Evolutionary conservation across 805 yeast species (phyloP).

Genomic region (Jamesozyma spencerorum): DNA sequence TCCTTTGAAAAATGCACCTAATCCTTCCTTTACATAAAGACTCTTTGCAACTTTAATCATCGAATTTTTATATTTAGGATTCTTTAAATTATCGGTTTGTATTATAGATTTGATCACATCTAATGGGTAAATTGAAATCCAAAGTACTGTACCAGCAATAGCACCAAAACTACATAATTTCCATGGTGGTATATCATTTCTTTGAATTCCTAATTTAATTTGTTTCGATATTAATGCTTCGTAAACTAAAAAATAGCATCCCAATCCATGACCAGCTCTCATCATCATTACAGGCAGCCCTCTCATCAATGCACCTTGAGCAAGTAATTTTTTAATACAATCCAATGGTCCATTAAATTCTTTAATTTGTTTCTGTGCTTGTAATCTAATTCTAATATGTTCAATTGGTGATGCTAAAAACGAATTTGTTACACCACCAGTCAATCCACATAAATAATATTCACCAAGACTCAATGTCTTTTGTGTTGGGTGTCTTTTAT

Average conservation of each 20-base stretch:
- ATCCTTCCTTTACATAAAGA: constrained; percentile 50
- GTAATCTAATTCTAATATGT: constrained; percentile 87
- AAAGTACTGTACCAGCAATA: constrained; percentile 77
- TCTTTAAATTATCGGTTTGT: constrained; percentile 60
- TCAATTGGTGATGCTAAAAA: constrained; percentile 89
- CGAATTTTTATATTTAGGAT: constrained; percentile 51
- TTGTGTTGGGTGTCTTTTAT: constrained; percentile 18
- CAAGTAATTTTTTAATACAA: constrained; percentile 41
- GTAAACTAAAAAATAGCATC: constrained; percentile 79
- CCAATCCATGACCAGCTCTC: constrained; percentile 84
- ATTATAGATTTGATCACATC: constrained; percentile 86
- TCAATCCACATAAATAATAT: constrained; percentile 74
- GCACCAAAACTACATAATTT: constrained; percentile 84
- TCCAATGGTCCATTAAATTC: constrained; percentile 48
- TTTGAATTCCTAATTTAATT: constrained; percentile 32
- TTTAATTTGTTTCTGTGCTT: constrained; percentile 49
- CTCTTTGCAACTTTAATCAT: constrained; percentile 50
- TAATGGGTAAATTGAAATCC: constrained; percentile 78
- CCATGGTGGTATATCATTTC: constrained; percentile 82
- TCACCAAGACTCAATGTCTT: constrained; percentile 45
- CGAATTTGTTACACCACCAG: constrained; percentile 89
- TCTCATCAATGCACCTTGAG: constrained; percentile 54
- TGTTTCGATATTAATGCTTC: constrained; percentile 70
- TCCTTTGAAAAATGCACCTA: constrained; percentile 79
- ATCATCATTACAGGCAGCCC: constrained; percentile 77